phyloP scores from a whole-genome alignment of 179 eudicot genomes.

The Patellifolia procumbens region DNA sequence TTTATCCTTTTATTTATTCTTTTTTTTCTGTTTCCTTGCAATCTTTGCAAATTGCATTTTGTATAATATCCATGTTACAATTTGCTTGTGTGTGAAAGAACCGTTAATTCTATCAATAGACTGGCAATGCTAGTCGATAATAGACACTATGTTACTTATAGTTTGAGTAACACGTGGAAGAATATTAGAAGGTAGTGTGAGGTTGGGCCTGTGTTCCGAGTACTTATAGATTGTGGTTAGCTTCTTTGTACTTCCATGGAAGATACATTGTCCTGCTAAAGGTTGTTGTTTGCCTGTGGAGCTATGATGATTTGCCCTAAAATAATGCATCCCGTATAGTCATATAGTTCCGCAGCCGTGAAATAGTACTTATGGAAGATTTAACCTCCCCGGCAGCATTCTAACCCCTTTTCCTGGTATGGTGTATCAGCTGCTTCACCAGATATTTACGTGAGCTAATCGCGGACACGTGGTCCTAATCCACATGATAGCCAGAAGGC shows the following conservation, averaged over 20 bases:
- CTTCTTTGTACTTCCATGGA: no score
- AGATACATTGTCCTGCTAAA: not conserved
- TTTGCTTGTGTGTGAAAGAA: not conserved
- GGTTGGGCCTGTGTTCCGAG: not conserved
- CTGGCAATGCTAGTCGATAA: not conserved
- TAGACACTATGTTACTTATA: not conserved
- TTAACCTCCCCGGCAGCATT: no score
- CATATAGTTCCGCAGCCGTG: not conserved
- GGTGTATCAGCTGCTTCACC: not conserved
- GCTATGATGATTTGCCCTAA: no score
- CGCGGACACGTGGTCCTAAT: not conserved
- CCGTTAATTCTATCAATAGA: not conserved
- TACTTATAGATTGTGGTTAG: not conserved
- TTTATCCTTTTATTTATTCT: not conserved
- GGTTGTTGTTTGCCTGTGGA: slow-evolving; percentile 2
- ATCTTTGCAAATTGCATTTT: not conserved
- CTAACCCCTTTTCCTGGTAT: not conserved
- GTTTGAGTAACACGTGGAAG: not conserved
- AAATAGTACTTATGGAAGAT: not conserved
- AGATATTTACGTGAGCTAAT: not conserved
- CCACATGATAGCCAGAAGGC: not conserved
- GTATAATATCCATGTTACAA: not conserved
- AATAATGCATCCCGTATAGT: no score
- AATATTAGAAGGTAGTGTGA: not conserved
- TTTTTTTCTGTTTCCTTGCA: not conserved